Base-by-base conservation (phyloP, 2,329 filamentous ascomycete species). In the Monilinia laxa region DNA sequence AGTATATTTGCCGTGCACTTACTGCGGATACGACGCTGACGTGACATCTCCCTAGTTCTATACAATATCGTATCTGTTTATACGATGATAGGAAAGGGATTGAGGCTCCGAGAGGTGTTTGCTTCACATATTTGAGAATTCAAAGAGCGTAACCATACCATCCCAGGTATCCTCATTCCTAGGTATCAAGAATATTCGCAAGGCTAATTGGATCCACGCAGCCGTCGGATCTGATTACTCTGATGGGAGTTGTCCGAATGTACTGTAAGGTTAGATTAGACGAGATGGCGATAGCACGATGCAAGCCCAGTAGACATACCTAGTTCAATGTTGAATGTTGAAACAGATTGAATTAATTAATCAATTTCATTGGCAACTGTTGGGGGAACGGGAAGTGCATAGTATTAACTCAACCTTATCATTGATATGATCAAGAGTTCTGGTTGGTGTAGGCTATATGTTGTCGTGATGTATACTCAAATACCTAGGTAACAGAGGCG, bases 21-120 rank as follows among this genome's bases (percentile, higher is more conserved):
- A 58, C n/a, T 4, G 40, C 14, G 25, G 40, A 59, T 49, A 49
- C 57, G 42, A 59, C 47, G 57, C 57, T 49, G 57, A 59, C 57
- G 57, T 49, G 57, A 42, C 42, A n/a, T 57, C 16, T n/a, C 20
- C 31, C 9, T 35, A 35, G 42, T 49, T 35, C 42, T n/a, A 49
- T 35, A 59, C 57, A 59, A 47, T 18, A 14, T 18, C 42, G 12
- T 5, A 45, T 10, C 47, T 20, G 18, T 42, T 59, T 42, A 31
- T 35, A 59, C 25, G 42, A 59, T 49, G 25, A 47, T 16, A 35
- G 42, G 35, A 59, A 59, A 45, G 57, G 25, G 42, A 59, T 23
- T 23, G 42, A 59, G 57, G 25, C 57, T 35, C 42, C 57, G 42
- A 49, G 20, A 10, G 38, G 42, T 59, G 11, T 49, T 47, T 59